These are phyloP conservation scores for Ceratocystis variospora DNA, from an alignment of 2,329 filamentous ascomycete species.

Conservation along the genomic window DNA sequence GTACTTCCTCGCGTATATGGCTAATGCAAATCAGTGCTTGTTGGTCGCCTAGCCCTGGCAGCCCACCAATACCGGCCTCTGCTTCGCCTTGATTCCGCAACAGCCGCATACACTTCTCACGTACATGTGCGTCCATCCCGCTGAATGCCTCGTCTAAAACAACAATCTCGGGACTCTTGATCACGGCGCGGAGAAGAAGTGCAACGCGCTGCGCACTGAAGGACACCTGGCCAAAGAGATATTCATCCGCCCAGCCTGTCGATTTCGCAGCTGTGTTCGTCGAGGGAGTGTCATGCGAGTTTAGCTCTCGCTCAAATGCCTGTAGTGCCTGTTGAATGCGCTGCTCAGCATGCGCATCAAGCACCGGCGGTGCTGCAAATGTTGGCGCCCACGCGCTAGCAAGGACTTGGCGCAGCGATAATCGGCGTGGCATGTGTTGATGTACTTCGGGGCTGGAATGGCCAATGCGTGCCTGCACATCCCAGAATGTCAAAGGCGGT, in stretches of 20 bases:
- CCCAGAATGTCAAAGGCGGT: conserved; percentile 75
- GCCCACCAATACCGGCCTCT: conserved; percentile 27
- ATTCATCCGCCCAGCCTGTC: conserved; percentile 49
- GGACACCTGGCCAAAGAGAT: conserved; percentile 57
- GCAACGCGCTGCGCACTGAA: conserved; percentile 76
- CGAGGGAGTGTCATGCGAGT: conserved; percentile 32
- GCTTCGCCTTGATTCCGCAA: conserved; percentile 35
- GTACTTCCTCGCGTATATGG: conserved; percentile 81
- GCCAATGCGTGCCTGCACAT: conserved; percentile 77
- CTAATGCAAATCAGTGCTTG: conserved; percentile 89
- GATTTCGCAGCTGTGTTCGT: background rate
- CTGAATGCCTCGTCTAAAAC: conserved; percentile 81
- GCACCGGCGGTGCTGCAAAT: conserved; percentile 54
- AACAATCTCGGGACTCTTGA: conserved; percentile 69
- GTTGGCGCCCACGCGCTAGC: conserved; percentile 88
- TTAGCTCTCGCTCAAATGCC: conserved; percentile 71
- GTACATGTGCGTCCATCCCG: conserved; percentile 64
- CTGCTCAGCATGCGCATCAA: conserved; percentile 37
- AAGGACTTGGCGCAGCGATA: conserved; percentile 60
- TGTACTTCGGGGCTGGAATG: conserved; percentile 92
- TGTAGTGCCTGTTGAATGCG: conserved; percentile 55
- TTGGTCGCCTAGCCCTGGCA: conserved; percentile 49
- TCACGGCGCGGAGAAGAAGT: conserved; percentile 67
- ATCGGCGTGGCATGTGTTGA: conserved; percentile 69
- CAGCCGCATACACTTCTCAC: conserved; percentile 80